Conservation (phyloP, 352 stramenopile genomes). For the Pythium brachiatum region DNA sequence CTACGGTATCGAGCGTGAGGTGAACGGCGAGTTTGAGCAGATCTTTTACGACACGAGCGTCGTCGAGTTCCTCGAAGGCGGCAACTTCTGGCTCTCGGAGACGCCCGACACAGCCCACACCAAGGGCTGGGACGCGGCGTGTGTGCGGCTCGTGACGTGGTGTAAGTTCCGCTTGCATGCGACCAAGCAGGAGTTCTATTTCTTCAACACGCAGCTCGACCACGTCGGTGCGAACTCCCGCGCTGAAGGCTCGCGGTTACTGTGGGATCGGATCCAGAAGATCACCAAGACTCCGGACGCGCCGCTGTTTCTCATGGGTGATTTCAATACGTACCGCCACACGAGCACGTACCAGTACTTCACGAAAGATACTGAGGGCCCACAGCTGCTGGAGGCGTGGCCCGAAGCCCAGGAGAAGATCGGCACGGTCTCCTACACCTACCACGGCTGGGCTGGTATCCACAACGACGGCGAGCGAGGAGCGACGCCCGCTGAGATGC, state of each 20-base stretch:
- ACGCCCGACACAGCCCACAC: slow-evolving; percentile 27
- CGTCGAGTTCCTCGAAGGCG: slow-evolving; percentile 34
- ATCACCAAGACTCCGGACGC: slow-evolving; percentile 35
- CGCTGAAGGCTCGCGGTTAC: slow-evolving; percentile 24
- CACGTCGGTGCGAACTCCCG: slow-evolving; percentile 30
- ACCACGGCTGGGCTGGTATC: slow-evolving; percentile 84
- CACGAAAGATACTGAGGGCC: slow-evolving; percentile 53
- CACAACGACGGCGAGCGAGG: slow-evolving; percentile 77
- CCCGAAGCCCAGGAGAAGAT: slow-evolving; percentile 60
- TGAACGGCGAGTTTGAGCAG: slow-evolving; percentile 37
- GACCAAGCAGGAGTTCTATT: slow-evolving; percentile 37
- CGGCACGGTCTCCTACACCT: slow-evolving; percentile 80
- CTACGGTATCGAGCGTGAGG: slow-evolving; percentile 34
- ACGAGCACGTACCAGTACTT: slow-evolving; percentile 82
- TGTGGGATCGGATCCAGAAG: slow-evolving; percentile 34
- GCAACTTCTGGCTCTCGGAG: slow-evolving; percentile 44
- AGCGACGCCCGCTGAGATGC: slow-evolving; percentile 64
- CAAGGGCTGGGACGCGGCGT: slow-evolving; percentile 31
- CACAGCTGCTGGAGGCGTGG: slow-evolving; percentile 73
- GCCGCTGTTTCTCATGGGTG: slow-evolving; percentile 76
- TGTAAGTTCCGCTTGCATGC: slow-evolving; percentile 29
- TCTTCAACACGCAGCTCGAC: slow-evolving; percentile 46
- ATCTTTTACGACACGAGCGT: slow-evolving; percentile 42
- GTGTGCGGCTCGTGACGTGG: slow-evolving; percentile 38
- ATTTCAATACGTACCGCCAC: slow-evolving; percentile 87